Conservation (phyloP, 495 filamentous ascomycete species). For the Talaromyces trachyspermus region DNA sequence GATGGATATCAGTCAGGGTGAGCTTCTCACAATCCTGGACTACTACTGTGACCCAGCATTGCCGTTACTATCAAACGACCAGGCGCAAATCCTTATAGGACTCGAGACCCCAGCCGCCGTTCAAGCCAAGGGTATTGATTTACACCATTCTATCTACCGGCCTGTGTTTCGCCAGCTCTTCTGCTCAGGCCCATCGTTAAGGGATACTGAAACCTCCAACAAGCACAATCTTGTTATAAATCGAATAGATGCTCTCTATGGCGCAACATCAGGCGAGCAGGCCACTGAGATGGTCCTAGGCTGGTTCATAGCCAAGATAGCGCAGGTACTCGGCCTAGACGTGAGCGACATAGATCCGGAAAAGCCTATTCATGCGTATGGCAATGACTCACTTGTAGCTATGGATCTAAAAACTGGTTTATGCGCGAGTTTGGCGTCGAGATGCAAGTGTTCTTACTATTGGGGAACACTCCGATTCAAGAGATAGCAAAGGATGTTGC, state of each 20-base stretch:
- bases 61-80: conserved; percentile 9
- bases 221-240: background rate
- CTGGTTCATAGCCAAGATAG: background rate
- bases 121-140: background rate
- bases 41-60: conserved; percentile 24
- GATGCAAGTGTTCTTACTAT: background rate
- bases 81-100: conserved; percentile 20
- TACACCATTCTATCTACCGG: background rate
- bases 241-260: background rate
- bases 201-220: background rate
- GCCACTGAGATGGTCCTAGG: background rate
- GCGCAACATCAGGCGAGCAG: background rate
- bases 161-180: background rate
- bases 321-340: background rate
- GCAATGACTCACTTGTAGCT: conserved; percentile 48
- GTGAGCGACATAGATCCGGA: background rate
- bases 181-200: background rate
- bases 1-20: background rate
- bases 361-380: conserved; percentile 24
- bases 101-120: background rate
- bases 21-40: conserved; percentile 25
- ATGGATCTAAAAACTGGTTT: conserved; percentile 50
- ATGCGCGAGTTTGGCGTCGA: conserved; percentile 24
- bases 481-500: background rate
- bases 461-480: background rate